Evolutionary conservation across 352 stramenopile species (phyloP), one percentile per base, ranked within the genome.

Genomic region (Globisporangium heterothallicum): DNA sequence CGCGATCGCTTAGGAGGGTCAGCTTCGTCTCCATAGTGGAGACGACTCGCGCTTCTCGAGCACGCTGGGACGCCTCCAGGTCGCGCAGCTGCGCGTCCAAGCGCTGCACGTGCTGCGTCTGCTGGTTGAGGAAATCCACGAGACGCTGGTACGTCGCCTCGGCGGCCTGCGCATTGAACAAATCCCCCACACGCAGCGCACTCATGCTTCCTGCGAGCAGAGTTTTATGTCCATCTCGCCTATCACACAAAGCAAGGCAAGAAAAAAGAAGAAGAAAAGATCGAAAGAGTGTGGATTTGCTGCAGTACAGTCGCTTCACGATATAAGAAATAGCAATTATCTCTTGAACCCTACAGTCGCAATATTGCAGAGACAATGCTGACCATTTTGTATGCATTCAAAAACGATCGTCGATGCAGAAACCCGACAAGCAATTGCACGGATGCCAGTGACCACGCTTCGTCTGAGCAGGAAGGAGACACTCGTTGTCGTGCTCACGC

Each of bases 101-200:
- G 42, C 54, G 45, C 26, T 64, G 63, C 18, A 84, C 66, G 42
- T 68, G 54, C 46, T 52, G 43, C 7, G 76, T 61, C 52, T 88
- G 78, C 7, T 62, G 44, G 55, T 88, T 88, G 46, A 88, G 70
- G 35, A 80, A 67, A n/a, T 73, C 66, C 19, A 85, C 75, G 16
- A 88, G 73, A 1, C 74, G 66, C 50, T 80, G 68, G 58, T 74
- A 74, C 16, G 74, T 68, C 7, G 59, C 66, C 35, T 84, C 65
- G 2, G 71, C 58, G 2, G 73, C 72, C 35, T 76, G 63, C 4
- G 69, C 71, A 35, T 85, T 65, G 56, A 84, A 88, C 16, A 88
- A 55, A 14, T 88, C 73, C 32, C 54, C 38, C 13, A 85, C 62
- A 16, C 30, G 55, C 40, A 61, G 26, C 40, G 35, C 22, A 13